Percentiles rank a stretch among this genome's conserved stretches.
Evolutionary conservation across 1,139 yeast genomes (phyloP).

Genomic region (Taphrina deformans): DNA sequence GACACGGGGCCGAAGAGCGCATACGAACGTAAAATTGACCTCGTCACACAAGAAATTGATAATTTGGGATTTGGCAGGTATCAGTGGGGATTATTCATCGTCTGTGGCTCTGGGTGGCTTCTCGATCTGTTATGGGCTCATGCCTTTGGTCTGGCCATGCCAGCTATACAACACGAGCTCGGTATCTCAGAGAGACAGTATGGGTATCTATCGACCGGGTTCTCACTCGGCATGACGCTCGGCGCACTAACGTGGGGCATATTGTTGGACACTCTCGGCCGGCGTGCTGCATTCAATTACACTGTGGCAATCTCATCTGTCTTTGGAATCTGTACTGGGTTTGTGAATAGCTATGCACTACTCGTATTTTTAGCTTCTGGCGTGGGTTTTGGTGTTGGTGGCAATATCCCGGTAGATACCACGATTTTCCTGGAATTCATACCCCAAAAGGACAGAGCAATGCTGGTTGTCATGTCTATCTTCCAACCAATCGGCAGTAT

Average conservation of each 20-base stretch:
- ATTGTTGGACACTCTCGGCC: constrained; percentile 61
- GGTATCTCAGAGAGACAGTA: constrained; percentile 16
- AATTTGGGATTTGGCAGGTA: constrained; percentile 27
- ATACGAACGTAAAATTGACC: constrained; percentile 2
- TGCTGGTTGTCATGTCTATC: constrained; percentile 58
- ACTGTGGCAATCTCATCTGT: constrained; percentile 55
- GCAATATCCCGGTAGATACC: constrained; percentile 59
- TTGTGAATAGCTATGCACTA: constrained; percentile 50
- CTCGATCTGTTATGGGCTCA: constrained; percentile 32
- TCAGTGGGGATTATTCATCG: constrained; percentile 31
- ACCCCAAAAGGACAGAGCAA: constrained; percentile 57
- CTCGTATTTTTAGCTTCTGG: constrained; percentile 46
- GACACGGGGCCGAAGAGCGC: background rate
- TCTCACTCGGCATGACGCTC: constrained; percentile 52
- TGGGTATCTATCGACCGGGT: constrained; percentile 46
- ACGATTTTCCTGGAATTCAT: constrained; percentile 61
- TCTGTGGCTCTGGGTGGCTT: constrained; percentile 35
- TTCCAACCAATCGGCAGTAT: constrained; percentile 69
- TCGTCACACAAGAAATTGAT: constrained; percentile 7
- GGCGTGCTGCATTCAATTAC: constrained; percentile 57
- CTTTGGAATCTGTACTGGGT: constrained; percentile 59
- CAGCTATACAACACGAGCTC: constrained; percentile 26
- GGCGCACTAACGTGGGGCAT: constrained; percentile 63
- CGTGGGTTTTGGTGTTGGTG: constrained; percentile 54
- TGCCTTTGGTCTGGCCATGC: constrained; percentile 27